phyloP scores from a whole-genome alignment of 129 eudicot genomes.

The Ambrosia artemisiifolia region DNA sequence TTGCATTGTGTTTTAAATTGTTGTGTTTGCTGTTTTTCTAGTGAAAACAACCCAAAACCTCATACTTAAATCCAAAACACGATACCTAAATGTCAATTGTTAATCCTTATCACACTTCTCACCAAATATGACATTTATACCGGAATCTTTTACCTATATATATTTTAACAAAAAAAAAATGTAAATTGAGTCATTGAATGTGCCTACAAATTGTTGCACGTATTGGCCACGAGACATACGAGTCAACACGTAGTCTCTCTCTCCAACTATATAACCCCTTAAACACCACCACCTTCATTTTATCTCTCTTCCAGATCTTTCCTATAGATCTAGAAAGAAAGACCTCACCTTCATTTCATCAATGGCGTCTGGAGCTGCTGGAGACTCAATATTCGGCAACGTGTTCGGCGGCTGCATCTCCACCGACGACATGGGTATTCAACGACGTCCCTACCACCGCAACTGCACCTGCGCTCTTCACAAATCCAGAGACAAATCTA shows the following conservation, averaged over 20 bases:
- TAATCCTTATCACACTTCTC: too few relatives aligned
- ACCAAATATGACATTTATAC: too few relatives aligned
- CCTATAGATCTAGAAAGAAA: constrained; percentile 22
- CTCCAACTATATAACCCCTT: constrained; percentile 1
- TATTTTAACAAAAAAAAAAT: too few relatives aligned
- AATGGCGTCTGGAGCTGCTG: constrained; percentile 48
- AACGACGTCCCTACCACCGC: constrained; percentile 55
- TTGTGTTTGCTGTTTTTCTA: too few relatives aligned
- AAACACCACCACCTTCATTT: neutral
- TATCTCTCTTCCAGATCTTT: constrained; percentile 28
- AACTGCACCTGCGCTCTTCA: constrained; percentile 70
- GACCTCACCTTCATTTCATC: neutral
- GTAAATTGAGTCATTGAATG: too few relatives aligned
- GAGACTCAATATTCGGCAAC: constrained; percentile 35
- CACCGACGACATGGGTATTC: constrained; percentile 32
- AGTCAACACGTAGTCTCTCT: constrained; percentile 30
- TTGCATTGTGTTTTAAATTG: too few relatives aligned
- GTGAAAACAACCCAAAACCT: too few relatives aligned
- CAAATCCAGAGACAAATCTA: constrained; percentile 13
- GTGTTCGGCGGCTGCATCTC: constrained; percentile 43
- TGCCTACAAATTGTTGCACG: constrained; percentile 23
- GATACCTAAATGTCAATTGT: too few relatives aligned
- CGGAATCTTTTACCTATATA: too few relatives aligned
- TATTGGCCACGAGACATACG: neutral
- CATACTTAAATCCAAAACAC: too few relatives aligned